A percentile compares a stretch with the other conserved stretches of the same genome.
phyloP scores from a whole-genome alignment of 179 eudicot genomes.

The Camellia oleifera region DNA sequence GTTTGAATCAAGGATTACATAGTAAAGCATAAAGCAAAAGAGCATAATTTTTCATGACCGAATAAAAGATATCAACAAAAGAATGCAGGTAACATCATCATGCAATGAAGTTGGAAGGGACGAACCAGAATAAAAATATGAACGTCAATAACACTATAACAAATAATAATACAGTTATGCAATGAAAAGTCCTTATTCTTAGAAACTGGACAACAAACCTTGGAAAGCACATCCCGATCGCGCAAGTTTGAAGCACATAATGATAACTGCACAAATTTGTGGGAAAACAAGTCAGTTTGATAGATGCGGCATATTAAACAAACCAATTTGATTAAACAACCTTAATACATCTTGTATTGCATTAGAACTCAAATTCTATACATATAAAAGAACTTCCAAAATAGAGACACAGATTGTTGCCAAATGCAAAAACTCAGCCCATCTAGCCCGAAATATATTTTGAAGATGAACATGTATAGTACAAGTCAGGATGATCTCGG shows the following conservation, averaged over 20 bases:
- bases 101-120: no score
- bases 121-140: no score
- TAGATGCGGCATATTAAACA: background rate
- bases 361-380: background rate
- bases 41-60: background rate
- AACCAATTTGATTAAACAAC: background rate
- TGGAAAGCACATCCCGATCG: slow-evolving; percentile 83
- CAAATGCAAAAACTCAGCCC: background rate
- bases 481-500: background rate
- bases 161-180: background rate
- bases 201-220: slow-evolving; percentile 51
- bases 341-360: background rate
- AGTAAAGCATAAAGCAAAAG: background rate
- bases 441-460: background rate
- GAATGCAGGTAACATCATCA: background rate
- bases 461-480: background rate
- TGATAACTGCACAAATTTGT: slow-evolving; percentile 59
- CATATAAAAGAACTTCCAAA: background rate
- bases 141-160: background rate
- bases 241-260: slow-evolving; percentile 80
- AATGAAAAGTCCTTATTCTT: background rate
- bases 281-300: slow-evolving; percentile 16
- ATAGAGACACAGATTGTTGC: background rate
- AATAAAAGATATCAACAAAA: background rate
- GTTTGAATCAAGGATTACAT: background rate